Conservation (phyloP, 2,329 filamentous ascomycete species). For the Aschersonia sp. region DNA sequence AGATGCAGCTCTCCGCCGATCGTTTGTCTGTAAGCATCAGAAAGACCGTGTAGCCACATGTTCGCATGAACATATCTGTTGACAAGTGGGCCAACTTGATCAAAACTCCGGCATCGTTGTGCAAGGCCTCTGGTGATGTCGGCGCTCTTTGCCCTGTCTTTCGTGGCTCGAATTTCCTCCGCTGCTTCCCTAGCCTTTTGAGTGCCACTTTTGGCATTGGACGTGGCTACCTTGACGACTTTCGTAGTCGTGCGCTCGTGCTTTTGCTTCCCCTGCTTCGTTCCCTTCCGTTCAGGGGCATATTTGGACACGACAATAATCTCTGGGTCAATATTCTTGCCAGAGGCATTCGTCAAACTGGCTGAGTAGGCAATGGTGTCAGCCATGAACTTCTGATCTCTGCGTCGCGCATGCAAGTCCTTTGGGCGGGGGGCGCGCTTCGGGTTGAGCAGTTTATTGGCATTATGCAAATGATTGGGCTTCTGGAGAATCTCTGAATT, state of each 20-base stretch:
- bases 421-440: conserved; percentile 11
- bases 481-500: conserved; percentile 26
- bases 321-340: conserved; percentile 50
- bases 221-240: neutral
- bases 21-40: neutral
- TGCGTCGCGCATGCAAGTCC: conserved; percentile 12
- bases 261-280: neutral
- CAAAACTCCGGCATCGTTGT: neutral
- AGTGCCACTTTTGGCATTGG: neutral
- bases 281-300: neutral
- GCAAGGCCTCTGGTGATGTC: neutral
- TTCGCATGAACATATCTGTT: conserved; percentile 7
- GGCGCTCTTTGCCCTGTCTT: neutral
- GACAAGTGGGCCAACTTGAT: neutral
- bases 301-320: conserved; percentile 31
- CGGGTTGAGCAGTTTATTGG: conserved; percentile 32
- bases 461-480: conserved; percentile 48
- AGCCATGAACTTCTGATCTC: conserved; percentile 38
- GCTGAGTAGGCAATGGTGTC: conserved; percentile 56
- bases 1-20: neutral
- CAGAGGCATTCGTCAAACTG: conserved; percentile 50
- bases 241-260: neutral
- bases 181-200: neutral
- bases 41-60: neutral
- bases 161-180: neutral